phyloP scores from a whole-genome alignment of 208 protist genomes.

The Leishmania amazonensis region DNA sequence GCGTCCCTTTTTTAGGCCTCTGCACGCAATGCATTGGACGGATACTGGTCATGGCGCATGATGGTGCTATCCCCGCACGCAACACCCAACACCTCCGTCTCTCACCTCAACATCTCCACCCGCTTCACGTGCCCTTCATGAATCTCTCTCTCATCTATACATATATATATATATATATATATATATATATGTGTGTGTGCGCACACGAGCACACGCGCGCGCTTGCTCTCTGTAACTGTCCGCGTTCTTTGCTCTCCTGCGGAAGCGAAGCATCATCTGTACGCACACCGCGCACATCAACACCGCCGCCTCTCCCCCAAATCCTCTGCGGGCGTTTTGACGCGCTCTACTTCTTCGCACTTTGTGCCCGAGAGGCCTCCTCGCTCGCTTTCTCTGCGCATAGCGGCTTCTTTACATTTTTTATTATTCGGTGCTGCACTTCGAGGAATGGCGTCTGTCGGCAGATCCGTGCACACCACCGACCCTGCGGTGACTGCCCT shows the following conservation, averaged over 20 bases:
- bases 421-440: background rate
- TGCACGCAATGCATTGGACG: no score
- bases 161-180: background rate
- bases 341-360: background rate
- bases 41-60: no score
- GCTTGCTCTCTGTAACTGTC: background rate
- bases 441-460: slow-evolving; percentile 5
- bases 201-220: background rate
- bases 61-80: background rate
- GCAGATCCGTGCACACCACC: background rate
- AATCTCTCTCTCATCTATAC: no score
- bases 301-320: no score
- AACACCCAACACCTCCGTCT: background rate
- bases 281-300: no score
- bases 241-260: no score
- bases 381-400: background rate
- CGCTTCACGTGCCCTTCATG: background rate
- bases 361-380: background rate
- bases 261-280: no score
- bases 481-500: background rate
- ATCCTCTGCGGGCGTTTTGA: no score
- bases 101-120: no score
- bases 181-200: background rate
- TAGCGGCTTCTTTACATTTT: background rate
- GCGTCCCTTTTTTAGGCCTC: no score